Conservation (phyloP, 768 basidiomycete genomes). For the Boletus vermiculosoides region DNA sequence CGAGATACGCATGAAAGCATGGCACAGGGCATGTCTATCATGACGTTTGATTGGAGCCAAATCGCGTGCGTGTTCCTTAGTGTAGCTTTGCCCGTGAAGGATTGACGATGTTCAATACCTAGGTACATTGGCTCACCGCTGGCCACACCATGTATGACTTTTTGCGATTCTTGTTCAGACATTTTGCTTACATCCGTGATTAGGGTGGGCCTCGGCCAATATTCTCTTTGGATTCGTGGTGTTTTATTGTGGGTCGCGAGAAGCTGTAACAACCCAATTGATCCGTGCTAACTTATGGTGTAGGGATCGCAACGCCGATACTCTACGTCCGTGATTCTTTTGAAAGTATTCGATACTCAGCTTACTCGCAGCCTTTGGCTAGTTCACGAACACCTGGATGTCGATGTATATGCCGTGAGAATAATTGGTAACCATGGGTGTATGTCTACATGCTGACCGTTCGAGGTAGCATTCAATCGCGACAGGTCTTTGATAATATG, state of each 20-base stretch:
- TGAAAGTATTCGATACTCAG: slow-evolving; percentile 29
- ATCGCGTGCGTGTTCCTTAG: slow-evolving; percentile 38
- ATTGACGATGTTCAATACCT: neutral
- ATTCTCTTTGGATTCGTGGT: slow-evolving; percentile 62
- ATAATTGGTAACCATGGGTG: neutral
- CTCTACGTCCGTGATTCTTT: slow-evolving; percentile 50
- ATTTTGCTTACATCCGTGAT: neutral
- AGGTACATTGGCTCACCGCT: slow-evolving; percentile 49
- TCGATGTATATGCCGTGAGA: slow-evolving; percentile 58
- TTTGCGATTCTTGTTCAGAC: neutral
- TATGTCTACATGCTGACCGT: neutral
- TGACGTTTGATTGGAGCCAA: slow-evolving; percentile 83
- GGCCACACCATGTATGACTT: slow-evolving; percentile 57
- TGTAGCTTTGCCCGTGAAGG: neutral
- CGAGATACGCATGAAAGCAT: neutral
- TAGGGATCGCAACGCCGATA: slow-evolving; percentile 36
- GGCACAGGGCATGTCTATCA: slow-evolving; percentile 57
- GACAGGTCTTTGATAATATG: slow-evolving; percentile 60
- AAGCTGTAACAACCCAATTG: neutral
- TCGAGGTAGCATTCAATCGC: slow-evolving; percentile 52
- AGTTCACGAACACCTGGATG: slow-evolving; percentile 65
- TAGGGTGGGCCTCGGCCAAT: slow-evolving; percentile 78
- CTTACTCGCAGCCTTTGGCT: neutral
- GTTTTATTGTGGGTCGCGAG: slow-evolving; percentile 56
- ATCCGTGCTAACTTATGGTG: neutral